Conservation (phyloP, 805 yeast species). For the Isabelozyma heimii region DNA sequence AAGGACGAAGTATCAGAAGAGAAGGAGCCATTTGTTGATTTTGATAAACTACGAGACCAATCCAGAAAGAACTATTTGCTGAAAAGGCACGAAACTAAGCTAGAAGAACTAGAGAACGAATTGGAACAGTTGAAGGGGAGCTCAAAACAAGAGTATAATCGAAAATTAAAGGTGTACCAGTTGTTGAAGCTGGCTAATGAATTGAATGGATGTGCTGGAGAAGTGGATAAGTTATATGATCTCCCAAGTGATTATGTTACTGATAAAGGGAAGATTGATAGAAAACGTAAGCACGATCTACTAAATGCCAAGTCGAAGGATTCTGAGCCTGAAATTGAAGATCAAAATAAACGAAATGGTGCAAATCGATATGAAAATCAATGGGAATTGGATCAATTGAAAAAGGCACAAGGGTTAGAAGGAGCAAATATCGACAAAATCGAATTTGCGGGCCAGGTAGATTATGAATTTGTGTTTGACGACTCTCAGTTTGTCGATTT, state of each 20-base stretch:
- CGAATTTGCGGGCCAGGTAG: conserved; percentile 36
- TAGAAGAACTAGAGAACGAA: conserved; percentile 14
- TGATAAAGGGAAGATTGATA: conserved; percentile 51
- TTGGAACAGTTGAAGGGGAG: conserved; percentile 5
- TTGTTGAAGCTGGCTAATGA: conserved; percentile 20
- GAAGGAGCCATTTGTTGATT: background rate
- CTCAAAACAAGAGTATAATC: conserved; percentile 15
- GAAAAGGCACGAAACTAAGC: conserved; percentile 16
- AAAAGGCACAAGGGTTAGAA: conserved; percentile 33
- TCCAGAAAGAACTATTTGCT: conserved; percentile 20
- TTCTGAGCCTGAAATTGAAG: conserved; percentile 13
- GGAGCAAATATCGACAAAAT: conserved; percentile 39
- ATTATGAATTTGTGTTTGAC: conserved; percentile 78
- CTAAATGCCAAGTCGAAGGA: conserved; percentile 35
- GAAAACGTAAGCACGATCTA: conserved; percentile 50
- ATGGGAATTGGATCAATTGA: conserved; percentile 57
- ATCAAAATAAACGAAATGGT: conserved; percentile 8
- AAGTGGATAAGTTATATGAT: conserved; percentile 27
- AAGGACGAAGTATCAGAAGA: background rate
- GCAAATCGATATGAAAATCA: conserved; percentile 20
- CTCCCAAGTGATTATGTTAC: conserved; percentile 60
- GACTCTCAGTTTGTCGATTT: conserved; percentile 44
- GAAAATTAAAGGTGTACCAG: conserved; percentile 14
- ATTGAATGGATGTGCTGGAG: conserved; percentile 1
- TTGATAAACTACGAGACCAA: conserved; percentile 5